Evolutionary conservation across 2,329 filamentous ascomycete species (phyloP).

Genomic region (Lizonia empirigonia): DNA sequence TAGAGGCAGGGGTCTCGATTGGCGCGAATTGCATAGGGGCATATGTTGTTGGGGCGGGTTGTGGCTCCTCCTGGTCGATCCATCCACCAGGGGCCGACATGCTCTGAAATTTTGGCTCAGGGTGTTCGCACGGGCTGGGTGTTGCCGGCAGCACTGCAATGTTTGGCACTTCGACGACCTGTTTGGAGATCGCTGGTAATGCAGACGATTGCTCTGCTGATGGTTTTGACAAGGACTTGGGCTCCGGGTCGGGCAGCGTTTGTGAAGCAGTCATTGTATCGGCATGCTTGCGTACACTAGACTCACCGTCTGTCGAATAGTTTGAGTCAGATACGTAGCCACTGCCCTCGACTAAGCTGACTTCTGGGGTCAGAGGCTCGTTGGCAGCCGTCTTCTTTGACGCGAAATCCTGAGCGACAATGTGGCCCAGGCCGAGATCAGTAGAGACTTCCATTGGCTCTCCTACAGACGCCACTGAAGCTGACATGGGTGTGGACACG

Average conservation of each 20-base stretch:
- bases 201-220: conserved; percentile 19
- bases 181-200: conserved; percentile 16
- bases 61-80: conserved; percentile 38
- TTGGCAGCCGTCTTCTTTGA: conserved; percentile 50
- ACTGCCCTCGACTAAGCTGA: conserved; percentile 70
- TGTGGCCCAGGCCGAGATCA: conserved; percentile 63
- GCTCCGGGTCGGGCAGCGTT: conserved; percentile 27
- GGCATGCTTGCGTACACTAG: conserved; percentile 19
- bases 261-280: conserved; percentile 16
- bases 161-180: conserved; percentile 33
- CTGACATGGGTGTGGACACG: conserved; percentile 44
- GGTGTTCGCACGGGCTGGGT: conserved; percentile 36
- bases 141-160: conserved; percentile 47
- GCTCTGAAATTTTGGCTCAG: conserved; percentile 34
- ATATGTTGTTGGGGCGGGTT: conserved; percentile 3
- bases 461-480: conserved; percentile 41
- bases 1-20: conserved; percentile 8
- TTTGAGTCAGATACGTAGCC: conserved; percentile 68
- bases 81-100: conserved; percentile 37
- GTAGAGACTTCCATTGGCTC: conserved; percentile 59
- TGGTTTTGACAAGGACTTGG: conserved; percentile 36
- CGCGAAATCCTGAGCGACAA: conserved; percentile 61
- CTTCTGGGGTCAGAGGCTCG: conserved; percentile 72
- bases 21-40: conserved; percentile 7
- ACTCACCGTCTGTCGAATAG: conserved; percentile 23